Percentiles rank a stretch among this genome's conserved stretches.
These are phyloP conservation scores for Gypsophila paniculata DNA, from an alignment of 179 eudicot genomes.

Conservation along the genomic window DNA sequence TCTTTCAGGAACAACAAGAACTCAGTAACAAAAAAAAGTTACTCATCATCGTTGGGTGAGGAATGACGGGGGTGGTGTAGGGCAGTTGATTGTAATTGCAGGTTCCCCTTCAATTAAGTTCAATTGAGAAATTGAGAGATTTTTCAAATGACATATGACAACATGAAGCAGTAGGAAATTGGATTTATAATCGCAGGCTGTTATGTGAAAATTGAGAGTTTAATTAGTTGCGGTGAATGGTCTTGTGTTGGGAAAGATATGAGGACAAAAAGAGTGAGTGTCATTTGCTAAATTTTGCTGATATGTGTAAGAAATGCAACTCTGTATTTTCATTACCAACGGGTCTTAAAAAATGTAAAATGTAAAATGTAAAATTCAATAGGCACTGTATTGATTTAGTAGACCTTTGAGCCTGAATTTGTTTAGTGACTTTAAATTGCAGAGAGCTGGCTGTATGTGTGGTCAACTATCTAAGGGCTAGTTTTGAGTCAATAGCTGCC, in stretches of 20 bases:
- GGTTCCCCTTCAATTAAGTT: neutral
- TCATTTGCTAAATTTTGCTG: neutral
- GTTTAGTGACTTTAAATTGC: conserved; percentile 14
- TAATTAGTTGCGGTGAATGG: neutral
- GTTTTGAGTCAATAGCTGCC: conserved; percentile 46
- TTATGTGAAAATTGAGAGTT: no score
- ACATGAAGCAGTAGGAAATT: neutral
- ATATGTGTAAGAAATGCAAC: neutral
- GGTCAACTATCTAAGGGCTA: conserved; percentile 49
- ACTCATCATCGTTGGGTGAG: neutral
- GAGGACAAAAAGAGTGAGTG: neutral
- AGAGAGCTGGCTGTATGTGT: conserved; percentile 69
- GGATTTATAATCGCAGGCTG: no score
- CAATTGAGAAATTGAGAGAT: neutral
- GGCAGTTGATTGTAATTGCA: neutral
- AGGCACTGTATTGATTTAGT: neutral
- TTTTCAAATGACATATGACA: neutral
- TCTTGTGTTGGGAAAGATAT: neutral
- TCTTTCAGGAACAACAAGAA: neutral
- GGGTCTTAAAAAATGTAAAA: neutral
- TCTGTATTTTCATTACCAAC: neutral
- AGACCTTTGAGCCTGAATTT: neutral
- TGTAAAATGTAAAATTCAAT: neutral
- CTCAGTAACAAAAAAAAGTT: neutral
- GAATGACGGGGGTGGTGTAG: neutral